A percentile compares a stretch with the other conserved stretches of the same genome.
These are phyloP conservation scores for Aspergillus kassunensis DNA, from an alignment of 495 filamentous ascomycete species.

Conservation along the genomic window DNA sequence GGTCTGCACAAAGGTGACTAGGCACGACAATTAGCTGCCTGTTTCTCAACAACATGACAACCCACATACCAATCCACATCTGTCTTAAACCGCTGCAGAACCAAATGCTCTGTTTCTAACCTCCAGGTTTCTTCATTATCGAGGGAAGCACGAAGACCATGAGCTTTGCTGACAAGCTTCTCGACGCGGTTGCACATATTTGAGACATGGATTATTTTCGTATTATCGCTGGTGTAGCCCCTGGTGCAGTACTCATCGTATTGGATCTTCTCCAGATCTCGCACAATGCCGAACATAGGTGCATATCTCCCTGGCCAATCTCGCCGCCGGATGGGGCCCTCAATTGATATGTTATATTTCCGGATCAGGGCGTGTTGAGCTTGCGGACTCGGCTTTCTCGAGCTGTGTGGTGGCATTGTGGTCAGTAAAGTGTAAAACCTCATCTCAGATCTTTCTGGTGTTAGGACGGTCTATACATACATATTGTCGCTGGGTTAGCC, in stretches of 20 bases:
- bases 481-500: too few relatives aligned
- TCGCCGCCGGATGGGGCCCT: not conserved
- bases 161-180: not conserved
- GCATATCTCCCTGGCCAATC: not conserved
- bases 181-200: not conserved
- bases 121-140: slow-evolving; percentile 2
- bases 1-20: not conserved
- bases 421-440: too few relatives aligned
- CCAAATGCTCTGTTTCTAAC: not conserved
- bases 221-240: not conserved
- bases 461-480: too few relatives aligned
- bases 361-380: not conserved
- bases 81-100: not conserved
- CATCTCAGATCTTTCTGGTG: too few relatives aligned
- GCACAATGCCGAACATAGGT: not conserved
- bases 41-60: not conserved
- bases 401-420: not conserved
- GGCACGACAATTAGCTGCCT: not conserved
- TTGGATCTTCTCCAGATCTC: not conserved
- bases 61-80: not conserved
- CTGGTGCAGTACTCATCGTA: not conserved
- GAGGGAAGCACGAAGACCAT: not conserved
- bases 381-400: not conserved
- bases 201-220: not conserved
- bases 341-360: not conserved